phyloP scores from a whole-genome alignment of 306 rosid species.

The Quercus parvula region DNA sequence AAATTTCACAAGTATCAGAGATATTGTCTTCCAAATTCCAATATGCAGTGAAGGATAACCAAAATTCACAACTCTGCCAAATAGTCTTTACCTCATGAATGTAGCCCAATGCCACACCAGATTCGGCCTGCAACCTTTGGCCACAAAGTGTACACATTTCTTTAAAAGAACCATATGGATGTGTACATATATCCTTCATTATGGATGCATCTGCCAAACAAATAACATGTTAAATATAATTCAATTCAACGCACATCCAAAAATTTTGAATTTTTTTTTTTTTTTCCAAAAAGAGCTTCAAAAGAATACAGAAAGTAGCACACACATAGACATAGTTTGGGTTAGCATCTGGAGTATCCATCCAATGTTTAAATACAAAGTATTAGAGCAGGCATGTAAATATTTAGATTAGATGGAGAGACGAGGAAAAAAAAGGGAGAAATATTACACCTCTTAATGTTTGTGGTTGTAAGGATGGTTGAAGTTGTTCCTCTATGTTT shows the following conservation, averaged over 20 bases:
- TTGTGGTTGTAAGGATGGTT: slow-evolving; percentile 16
- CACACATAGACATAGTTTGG: neutral
- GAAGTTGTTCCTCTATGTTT: slow-evolving; percentile 30
- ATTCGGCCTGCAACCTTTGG: slow-evolving; percentile 54
- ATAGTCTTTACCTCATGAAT: slow-evolving; percentile 63
- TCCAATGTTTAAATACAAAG: too few relatives aligned
- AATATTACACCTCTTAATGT: slow-evolving; percentile 25
- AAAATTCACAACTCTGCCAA: slow-evolving; percentile 15
- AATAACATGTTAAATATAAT: neutral
- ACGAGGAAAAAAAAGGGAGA: neutral
- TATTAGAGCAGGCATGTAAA: too few relatives aligned
- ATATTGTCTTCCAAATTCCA: neutral
- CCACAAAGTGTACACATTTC: slow-evolving; percentile 77
- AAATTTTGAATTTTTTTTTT: neutral
- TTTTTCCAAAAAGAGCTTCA: neutral
- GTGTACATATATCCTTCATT: slow-evolving; percentile 46
- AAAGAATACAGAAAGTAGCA: neutral
- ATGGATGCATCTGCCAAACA: slow-evolving; percentile 40
- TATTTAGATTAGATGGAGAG: too few relatives aligned
- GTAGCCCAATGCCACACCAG: slow-evolving; percentile 75
- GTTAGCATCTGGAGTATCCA: too few relatives aligned
- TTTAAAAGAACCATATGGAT: slow-evolving; percentile 72
- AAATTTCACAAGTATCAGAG: neutral
- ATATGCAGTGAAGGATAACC: neutral
- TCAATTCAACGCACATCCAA: neutral